phyloP scores from a whole-genome alignment of 257 asterid species.

The Jacaranda mimosifolia region DNA sequence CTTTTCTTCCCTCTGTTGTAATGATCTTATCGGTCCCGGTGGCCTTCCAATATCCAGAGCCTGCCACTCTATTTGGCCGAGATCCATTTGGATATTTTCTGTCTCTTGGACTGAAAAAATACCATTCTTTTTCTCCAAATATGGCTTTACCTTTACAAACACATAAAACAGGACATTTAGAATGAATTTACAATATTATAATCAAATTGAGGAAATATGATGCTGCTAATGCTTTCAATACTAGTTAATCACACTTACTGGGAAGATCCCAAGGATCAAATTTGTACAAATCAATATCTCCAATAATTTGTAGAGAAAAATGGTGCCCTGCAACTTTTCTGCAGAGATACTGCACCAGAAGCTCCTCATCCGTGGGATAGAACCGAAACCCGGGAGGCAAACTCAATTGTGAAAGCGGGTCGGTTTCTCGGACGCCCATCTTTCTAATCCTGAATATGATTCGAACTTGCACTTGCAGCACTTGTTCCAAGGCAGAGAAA shows the following conservation, averaged over 20 bases:
- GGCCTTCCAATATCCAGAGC: constrained; percentile 91
- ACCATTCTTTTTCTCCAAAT: constrained; percentile 89
- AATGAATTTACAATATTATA: background rate
- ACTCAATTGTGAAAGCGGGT: constrained; percentile 76
- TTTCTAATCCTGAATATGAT: background rate
- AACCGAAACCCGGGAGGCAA: constrained; percentile 88
- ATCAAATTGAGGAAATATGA: too few relatives aligned
- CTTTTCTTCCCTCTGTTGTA: constrained; percentile 63
- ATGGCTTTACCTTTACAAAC: constrained; percentile 63
- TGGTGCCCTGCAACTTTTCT: constrained; percentile 77
- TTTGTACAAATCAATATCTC: constrained; percentile 78
- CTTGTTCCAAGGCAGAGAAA: background rate
- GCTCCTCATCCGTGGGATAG: constrained; percentile 88
- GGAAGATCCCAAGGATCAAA: constrained; percentile 90
- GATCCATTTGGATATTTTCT: constrained; percentile 90
- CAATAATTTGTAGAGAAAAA: constrained; percentile 68
- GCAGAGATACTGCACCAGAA: constrained; percentile 73
- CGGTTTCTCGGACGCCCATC: constrained; percentile 71
- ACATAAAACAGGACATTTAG: background rate
- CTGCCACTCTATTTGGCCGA: constrained; percentile 79
- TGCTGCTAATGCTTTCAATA: too few relatives aligned
- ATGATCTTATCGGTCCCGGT: constrained; percentile 83
- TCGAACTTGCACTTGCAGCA: background rate
- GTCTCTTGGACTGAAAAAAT: constrained; percentile 81
- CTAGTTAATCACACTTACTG: constrained; percentile 45